phyloP scores from a whole-genome alignment of 2,329 filamentous ascomycete genomes.

The Colletotrichum musicola region DNA sequence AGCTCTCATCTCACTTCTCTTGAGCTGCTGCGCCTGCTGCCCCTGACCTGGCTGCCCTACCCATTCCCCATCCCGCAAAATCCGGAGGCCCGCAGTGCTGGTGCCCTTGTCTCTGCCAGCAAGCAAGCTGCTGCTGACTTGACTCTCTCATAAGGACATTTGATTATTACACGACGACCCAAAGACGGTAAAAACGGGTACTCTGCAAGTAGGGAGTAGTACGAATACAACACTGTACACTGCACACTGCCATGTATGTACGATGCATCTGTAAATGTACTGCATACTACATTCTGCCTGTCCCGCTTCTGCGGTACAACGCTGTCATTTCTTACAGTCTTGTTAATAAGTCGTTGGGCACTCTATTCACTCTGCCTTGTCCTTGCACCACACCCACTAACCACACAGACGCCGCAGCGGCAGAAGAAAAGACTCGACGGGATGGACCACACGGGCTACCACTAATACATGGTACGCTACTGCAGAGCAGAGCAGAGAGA shows the following conservation, averaged over 20 bases:
- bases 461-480: neutral
- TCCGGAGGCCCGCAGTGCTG: slow-evolving; percentile 17
- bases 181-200: neutral
- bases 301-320: too few relatives aligned
- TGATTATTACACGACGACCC: neutral
- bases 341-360: too few relatives aligned
- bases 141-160: neutral
- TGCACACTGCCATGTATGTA: too few relatives aligned
- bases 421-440: slow-evolving; percentile 19
- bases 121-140: neutral
- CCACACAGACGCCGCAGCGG: slow-evolving; percentile 5
- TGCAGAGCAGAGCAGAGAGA: neutral
- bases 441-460: neutral
- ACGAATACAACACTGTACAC: too few relatives aligned
- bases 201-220: too few relatives aligned
- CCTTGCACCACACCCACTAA: neutral
- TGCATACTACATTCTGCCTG: too few relatives aligned
- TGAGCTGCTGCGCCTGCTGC: slow-evolving; percentile 17
- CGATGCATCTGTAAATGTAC: too few relatives aligned
- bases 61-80: slow-evolving; percentile 20
- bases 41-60: slow-evolving; percentile 33
- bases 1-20: slow-evolving; percentile 1
- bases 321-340: too few relatives aligned
- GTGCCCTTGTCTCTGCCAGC: neutral
- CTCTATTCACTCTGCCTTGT: too few relatives aligned